A percentile compares a stretch with the other conserved stretches of the same genome.
Conservation (phyloP, 495 filamentous ascomycete species). For the Neurospora discreta region DNA sequence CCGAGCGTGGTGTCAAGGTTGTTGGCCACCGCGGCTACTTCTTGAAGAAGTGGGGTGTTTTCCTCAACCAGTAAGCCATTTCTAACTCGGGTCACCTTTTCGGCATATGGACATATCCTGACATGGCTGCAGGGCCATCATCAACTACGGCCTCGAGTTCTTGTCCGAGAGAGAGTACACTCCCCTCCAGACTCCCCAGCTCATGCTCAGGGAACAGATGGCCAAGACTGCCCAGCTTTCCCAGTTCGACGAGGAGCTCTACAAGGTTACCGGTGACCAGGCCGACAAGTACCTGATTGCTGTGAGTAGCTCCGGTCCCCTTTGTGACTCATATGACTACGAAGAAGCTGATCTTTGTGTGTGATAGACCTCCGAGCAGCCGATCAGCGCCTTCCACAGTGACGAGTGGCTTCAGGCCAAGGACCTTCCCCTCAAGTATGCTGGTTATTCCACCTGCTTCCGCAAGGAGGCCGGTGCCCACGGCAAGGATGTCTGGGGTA, state of each 20-base stretch:
- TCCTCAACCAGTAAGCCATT: constrained; percentile 42
- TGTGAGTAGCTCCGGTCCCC: constrained; percentile 3
- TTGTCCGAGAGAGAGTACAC: constrained; percentile 66
- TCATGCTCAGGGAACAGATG: constrained; percentile 95
- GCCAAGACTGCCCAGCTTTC: constrained; percentile 97
- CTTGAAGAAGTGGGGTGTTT: constrained; percentile 80
- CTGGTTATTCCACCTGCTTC: constrained; percentile 90
- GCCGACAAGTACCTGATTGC: constrained; percentile 93
- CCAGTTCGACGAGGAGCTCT: constrained; percentile 94
- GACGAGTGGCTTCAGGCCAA: constrained; percentile 83
- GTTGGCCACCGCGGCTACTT: constrained; percentile 95
- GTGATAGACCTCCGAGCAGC: constrained; percentile 75
- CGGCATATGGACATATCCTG: not conserved
- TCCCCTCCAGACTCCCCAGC: constrained; percentile 85
- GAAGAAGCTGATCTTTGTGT: not conserved
- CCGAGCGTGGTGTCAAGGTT: constrained; percentile 85
- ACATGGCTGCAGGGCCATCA: constrained; percentile 44
- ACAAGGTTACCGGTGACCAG: constrained; percentile 87
- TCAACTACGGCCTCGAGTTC: constrained; percentile 91
- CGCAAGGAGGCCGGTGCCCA: constrained; percentile 87
- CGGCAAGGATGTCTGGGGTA: constrained; percentile 94
- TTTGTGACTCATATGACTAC: not conserved
- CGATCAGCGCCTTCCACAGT: constrained; percentile 81
- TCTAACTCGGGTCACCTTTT: not conserved
- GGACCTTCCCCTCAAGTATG: constrained; percentile 85